phyloP scores from a whole-genome alignment of 768 basidiomycete species.

The Boletales sp. region DNA sequence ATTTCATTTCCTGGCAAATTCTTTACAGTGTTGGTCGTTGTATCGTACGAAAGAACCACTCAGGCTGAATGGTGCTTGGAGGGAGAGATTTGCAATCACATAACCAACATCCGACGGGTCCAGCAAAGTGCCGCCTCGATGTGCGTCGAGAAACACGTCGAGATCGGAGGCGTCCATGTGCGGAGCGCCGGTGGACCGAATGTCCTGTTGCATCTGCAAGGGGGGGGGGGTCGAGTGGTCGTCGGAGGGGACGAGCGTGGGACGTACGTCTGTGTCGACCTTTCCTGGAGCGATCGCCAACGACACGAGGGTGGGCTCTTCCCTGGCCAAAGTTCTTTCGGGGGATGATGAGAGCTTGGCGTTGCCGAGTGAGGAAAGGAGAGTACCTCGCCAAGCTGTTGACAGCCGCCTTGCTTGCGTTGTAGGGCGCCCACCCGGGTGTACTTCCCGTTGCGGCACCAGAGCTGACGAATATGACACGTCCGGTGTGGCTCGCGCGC shows the following conservation, averaged over 20 bases:
- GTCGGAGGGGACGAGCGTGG: background rate
- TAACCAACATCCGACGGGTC: slow-evolving; percentile 71
- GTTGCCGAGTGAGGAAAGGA: slow-evolving; percentile 8
- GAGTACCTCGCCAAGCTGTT: slow-evolving; percentile 75
- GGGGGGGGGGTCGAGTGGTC: background rate
- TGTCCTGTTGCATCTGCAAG: slow-evolving; percentile 63
- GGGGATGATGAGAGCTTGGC: slow-evolving; percentile 1
- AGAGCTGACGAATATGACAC: slow-evolving; percentile 80
- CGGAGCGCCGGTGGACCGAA: slow-evolving; percentile 49
- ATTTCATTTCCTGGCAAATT: slow-evolving; percentile 40
- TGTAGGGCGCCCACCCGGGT: slow-evolving; percentile 79
- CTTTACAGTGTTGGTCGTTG: slow-evolving; percentile 66
- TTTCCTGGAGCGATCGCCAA: slow-evolving; percentile 85
- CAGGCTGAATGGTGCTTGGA: slow-evolving; percentile 58
- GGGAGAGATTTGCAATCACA: slow-evolving; percentile 72
- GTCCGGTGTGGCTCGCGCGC: slow-evolving; percentile 57
- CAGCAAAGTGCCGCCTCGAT: slow-evolving; percentile 67
- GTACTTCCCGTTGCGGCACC: slow-evolving; percentile 72
- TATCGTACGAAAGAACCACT: slow-evolving; percentile 81
- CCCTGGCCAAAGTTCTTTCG: slow-evolving; percentile 74
- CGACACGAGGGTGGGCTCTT: slow-evolving; percentile 72
- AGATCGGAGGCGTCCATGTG: slow-evolving; percentile 57
- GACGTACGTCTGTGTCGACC: slow-evolving; percentile 75
- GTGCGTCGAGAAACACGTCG: slow-evolving; percentile 52
- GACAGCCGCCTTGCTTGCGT: slow-evolving; percentile 84